These are phyloP conservation scores for Fusarium nisikadoi DNA, from an alignment of 2,329 filamentous ascomycete species.

Conservation along the genomic window DNA sequence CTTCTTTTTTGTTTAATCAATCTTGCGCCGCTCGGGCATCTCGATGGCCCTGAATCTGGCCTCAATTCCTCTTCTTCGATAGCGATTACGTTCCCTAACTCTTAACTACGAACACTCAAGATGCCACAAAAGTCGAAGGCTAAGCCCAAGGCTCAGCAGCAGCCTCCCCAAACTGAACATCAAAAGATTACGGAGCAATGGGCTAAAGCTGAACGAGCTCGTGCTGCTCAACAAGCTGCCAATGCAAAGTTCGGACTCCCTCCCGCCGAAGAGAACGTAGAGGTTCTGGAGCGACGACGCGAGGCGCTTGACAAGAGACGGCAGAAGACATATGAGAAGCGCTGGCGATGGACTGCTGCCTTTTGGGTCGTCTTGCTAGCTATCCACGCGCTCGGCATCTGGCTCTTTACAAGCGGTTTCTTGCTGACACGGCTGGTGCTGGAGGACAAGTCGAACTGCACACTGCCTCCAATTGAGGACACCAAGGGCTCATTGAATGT, in stretches of 20 bases:
- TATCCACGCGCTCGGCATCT: constrained; percentile 83
- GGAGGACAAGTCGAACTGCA: constrained; percentile 78
- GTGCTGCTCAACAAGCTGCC: constrained; percentile 55
- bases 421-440: constrained; percentile 86
- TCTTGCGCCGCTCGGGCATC: constrained; percentile 17
- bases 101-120: constrained; percentile 36
- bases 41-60: constrained; percentile 44
- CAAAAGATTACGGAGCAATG: constrained; percentile 64
- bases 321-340: constrained; percentile 61
- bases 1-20: constrained; percentile 18
- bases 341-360: constrained; percentile 68
- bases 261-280: constrained; percentile 49
- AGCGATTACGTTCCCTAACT: constrained; percentile 25
- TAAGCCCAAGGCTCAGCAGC: constrained; percentile 43
- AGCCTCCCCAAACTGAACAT: constrained; percentile 55
- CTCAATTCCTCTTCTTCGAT: constrained; percentile 19
- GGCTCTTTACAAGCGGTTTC: constrained; percentile 95
- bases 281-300: constrained; percentile 57
- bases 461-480: constrained; percentile 71
- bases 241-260: constrained; percentile 45
- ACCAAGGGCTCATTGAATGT: constrained; percentile 53
- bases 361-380: constrained; percentile 78
- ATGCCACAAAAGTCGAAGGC: constrained; percentile 45
- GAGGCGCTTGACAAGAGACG: constrained; percentile 60
- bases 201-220: constrained; percentile 62